phyloP scores from a whole-genome alignment of 257 asterid genomes.

The Nicotiana obtusifolia region DNA sequence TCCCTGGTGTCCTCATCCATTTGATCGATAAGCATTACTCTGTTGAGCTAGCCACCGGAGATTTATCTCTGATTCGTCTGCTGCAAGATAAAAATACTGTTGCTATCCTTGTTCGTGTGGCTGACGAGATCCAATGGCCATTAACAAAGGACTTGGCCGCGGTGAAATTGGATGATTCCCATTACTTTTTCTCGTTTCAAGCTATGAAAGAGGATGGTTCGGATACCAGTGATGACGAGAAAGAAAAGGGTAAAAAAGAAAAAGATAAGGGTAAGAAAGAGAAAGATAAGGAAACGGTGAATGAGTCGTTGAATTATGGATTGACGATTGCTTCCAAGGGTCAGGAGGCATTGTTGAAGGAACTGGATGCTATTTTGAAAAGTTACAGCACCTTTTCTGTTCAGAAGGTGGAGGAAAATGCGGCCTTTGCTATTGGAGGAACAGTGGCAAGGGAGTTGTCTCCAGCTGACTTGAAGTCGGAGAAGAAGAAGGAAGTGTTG shows the following conservation, averaged over 20 bases:
- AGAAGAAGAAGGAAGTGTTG: conserved; percentile 59
- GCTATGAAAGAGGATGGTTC: conserved; percentile 32
- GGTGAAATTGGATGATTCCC: conserved; percentile 76
- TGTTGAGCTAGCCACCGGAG: conserved; percentile 92
- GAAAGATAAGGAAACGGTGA: conserved; percentile 18
- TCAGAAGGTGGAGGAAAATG: conserved; percentile 58
- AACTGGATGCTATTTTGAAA: conserved; percentile 56
- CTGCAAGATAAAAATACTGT: conserved; percentile 50
- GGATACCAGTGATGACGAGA: conserved; percentile 42
- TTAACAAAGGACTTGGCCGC: conserved; percentile 72
- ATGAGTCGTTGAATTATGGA: conserved; percentile 63
- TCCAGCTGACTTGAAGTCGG: conserved; percentile 46
- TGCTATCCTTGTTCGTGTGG: conserved; percentile 62
- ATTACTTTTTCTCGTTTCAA: conserved; percentile 74
- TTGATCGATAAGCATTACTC: conserved; percentile 78
- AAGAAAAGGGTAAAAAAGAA: conserved; percentile 19
- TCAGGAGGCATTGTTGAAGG: conserved; percentile 50
- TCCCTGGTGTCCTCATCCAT: conserved; percentile 78
- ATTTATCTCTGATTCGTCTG: conserved; percentile 51
- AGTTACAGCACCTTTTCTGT: conserved; percentile 56
- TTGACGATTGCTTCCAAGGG: conserved; percentile 69
- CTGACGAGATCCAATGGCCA: conserved; percentile 77
- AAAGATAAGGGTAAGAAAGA: conserved; percentile 12
- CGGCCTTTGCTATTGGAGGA: conserved; percentile 36
- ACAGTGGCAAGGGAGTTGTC: conserved; percentile 44